Conservation (phyloP, 2,329 filamentous ascomycete species). For the Pleurostoma richardsiae region DNA sequence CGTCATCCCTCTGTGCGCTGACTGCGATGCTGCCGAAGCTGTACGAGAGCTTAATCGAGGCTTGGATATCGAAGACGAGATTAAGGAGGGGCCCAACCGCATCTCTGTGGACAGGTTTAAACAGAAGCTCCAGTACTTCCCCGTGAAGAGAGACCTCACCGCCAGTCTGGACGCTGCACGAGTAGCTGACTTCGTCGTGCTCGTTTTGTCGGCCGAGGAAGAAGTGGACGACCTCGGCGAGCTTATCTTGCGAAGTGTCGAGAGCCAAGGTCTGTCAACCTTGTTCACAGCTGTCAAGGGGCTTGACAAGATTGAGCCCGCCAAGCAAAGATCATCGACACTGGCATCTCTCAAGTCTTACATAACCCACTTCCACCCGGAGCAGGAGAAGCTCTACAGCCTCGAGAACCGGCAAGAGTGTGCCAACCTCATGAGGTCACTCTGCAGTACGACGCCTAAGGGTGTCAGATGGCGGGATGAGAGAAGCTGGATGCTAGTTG, state of each 20-base stretch:
- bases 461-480: constrained; percentile 95
- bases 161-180: constrained; percentile 80
- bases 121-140: constrained; percentile 85
- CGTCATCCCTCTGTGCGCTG: constrained; percentile 75
- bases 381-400: constrained; percentile 85
- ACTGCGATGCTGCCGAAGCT: constrained; percentile 62
- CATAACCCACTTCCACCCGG: constrained; percentile 90
- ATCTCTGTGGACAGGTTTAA: constrained; percentile 86
- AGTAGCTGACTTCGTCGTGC: constrained; percentile 84
- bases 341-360: constrained; percentile 83
- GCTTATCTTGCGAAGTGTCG: constrained; percentile 76
- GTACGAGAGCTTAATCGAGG: constrained; percentile 70
- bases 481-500: constrained; percentile 90
- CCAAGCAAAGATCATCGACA: constrained; percentile 73
- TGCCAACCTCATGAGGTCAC: constrained; percentile 80
- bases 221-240: constrained; percentile 85
- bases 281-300: constrained; percentile 81
- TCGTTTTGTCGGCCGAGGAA: constrained; percentile 75
- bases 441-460: constrained; percentile 90
- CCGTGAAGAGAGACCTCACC: constrained; percentile 67
- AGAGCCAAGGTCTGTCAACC: constrained; percentile 92
- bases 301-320: constrained; percentile 70
- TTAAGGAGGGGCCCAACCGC: constrained; percentile 54
- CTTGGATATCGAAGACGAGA: constrained; percentile 68
- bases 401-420: constrained; percentile 87